Percentiles rank a stretch among this genome's conserved stretches.
Evolutionary conservation across 1,284 basidiomycete genomes (phyloP).

Genomic region (Ustilago bromivora): DNA sequence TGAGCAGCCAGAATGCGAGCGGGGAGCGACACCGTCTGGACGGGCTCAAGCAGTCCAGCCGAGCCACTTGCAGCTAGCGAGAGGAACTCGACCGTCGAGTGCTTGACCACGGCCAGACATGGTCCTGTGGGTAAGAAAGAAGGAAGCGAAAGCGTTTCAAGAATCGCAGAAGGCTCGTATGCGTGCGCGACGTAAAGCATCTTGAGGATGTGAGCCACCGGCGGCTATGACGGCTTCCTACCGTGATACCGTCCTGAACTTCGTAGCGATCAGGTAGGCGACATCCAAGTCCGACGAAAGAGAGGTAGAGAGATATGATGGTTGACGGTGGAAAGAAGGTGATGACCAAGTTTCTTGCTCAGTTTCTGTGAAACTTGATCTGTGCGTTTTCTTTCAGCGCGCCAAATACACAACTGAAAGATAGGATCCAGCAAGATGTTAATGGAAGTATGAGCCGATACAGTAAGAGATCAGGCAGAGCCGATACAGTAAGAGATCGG

Average conservation of each 20-base stretch:
- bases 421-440: background rate
- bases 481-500: too few relatives aligned
- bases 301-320: background rate
- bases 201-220: conserved; percentile 5
- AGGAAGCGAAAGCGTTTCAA: conserved; percentile 37
- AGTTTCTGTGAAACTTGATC: background rate
- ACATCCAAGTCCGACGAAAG: background rate
- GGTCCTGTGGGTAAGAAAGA: conserved; percentile 45
- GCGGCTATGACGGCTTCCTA: background rate
- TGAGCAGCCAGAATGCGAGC: conserved; percentile 45
- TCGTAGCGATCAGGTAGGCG: background rate
- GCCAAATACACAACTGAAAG: background rate
- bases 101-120: conserved; percentile 47
- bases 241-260: background rate
- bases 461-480: too few relatives aligned
- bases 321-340: background rate
- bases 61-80: conserved; percentile 16
- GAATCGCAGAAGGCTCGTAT: conserved; percentile 43
- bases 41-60: conserved; percentile 29
- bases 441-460: too few relatives aligned
- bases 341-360: background rate
- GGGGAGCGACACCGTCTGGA: conserved; percentile 36
- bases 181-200: conserved; percentile 55
- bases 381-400: conserved; percentile 1
- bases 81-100: conserved; percentile 48